These are phyloP conservation scores for Serendipita indica DNA, from an alignment of 768 basidiomycete species.

Conservation along the genomic window DNA sequence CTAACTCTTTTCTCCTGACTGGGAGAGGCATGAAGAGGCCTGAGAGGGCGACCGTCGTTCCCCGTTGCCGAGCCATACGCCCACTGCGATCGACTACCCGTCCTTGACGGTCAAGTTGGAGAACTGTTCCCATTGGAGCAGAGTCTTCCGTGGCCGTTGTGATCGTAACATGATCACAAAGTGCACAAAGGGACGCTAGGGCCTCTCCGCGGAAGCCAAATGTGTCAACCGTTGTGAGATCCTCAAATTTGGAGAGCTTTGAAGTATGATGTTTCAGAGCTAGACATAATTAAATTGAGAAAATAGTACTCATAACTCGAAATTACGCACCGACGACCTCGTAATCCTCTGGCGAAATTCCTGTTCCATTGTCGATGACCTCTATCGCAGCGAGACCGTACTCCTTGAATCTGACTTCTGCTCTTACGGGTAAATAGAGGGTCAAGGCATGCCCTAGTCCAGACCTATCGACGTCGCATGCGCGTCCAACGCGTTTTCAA, in stretches of 20 bases:
- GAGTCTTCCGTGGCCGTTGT: constrained; percentile 56
- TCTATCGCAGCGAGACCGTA: constrained; percentile 72
- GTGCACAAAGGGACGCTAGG: constrained; percentile 78
- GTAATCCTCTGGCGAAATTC: constrained; percentile 66
- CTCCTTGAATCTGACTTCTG: constrained; percentile 84
- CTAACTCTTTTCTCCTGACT: constrained; percentile 83
- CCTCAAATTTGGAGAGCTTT: constrained; percentile 63
- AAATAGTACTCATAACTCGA: background rate
- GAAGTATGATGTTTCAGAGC: constrained; percentile 90
- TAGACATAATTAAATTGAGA: constrained; percentile 20
- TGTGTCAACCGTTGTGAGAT: constrained; percentile 55
- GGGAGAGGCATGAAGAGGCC: constrained; percentile 70
- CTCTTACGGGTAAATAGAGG: constrained; percentile 4
- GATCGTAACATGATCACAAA: constrained; percentile 54
- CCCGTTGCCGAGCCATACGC: constrained; percentile 70
- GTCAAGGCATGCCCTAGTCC: constrained; percentile 17
- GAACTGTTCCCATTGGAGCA: constrained; percentile 61
- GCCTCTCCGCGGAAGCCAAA: constrained; percentile 98
- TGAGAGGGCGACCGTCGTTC: constrained; percentile 64
- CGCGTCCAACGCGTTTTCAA: constrained; percentile 93
- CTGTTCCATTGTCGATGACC: constrained; percentile 83
- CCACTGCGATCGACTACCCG: constrained; percentile 35
- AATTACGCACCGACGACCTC: constrained; percentile 51
- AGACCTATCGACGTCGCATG: constrained; percentile 73
- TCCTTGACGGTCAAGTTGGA: constrained; percentile 62